Evolutionary conservation across 2,329 filamentous ascomycete genomes (phyloP).

Genomic region (Ophiostoma australiae): DNA sequence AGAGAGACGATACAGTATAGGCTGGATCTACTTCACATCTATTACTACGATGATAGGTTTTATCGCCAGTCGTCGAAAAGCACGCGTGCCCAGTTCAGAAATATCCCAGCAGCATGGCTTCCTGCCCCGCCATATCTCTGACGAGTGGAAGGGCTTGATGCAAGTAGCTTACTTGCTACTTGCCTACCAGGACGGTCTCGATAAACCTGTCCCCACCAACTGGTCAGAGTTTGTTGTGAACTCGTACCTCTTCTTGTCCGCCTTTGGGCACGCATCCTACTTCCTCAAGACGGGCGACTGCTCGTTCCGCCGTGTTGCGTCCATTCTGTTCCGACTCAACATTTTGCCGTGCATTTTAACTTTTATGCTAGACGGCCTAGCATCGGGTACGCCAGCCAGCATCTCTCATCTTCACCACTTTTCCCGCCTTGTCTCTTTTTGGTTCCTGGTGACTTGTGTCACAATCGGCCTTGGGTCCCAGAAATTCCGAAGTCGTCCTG

Average conservation of each 20-base stretch:
- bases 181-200: slow-evolving; percentile 52
- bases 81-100: neutral
- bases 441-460: slow-evolving; percentile 55
- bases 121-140: slow-evolving; percentile 52
- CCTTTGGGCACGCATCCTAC: slow-evolving; percentile 57
- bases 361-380: slow-evolving; percentile 44
- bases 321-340: slow-evolving; percentile 54
- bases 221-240: slow-evolving; percentile 51
- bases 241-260: slow-evolving; percentile 58
- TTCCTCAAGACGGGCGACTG: slow-evolving; percentile 54
- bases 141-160: slow-evolving; percentile 66
- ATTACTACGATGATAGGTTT: slow-evolving; percentile 19
- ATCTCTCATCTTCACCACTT: slow-evolving; percentile 49
- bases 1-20: slow-evolving; percentile 36
- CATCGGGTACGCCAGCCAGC: slow-evolving; percentile 44
- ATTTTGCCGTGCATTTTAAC: slow-evolving; percentile 49
- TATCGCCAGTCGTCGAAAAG: neutral
- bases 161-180: slow-evolving; percentile 49
- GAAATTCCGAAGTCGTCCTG: slow-evolving; percentile 40
- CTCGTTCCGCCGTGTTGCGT: slow-evolving; percentile 48
- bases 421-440: slow-evolving; percentile 55
- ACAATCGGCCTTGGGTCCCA: slow-evolving; percentile 43
- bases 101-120: slow-evolving; percentile 31
- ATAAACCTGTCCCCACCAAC: slow-evolving; percentile 49
- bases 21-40: slow-evolving; percentile 32